Evolutionary conservation across 345 rosid species (phyloP).

Genomic region (Dipteronia dyeriana): DNA sequence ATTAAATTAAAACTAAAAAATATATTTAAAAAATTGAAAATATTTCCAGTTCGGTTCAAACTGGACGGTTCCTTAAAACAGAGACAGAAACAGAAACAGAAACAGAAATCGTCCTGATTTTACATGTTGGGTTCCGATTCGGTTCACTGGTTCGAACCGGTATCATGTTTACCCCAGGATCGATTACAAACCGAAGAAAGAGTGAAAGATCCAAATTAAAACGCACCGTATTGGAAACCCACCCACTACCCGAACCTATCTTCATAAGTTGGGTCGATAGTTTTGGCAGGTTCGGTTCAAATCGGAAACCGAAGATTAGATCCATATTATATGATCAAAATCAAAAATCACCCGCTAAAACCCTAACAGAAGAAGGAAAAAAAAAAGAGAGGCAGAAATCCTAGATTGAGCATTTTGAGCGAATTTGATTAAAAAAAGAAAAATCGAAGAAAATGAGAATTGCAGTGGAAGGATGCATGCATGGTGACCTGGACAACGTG

Average conservation of each 20-base stretch:
- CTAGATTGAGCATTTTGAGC: not conserved
- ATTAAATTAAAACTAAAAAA: too few species aligned
- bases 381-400: conserved; percentile 1
- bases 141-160: too few species aligned
- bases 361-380: not conserved
- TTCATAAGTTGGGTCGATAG: not conserved
- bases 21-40: too few species aligned
- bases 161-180: too few species aligned
- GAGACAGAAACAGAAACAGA: too few species aligned
- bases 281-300: not conserved
- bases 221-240: too few species aligned
- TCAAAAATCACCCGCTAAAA: not conserved
- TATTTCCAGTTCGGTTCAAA: too few species aligned
- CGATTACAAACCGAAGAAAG: too few species aligned
- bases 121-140: too few species aligned
- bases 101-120: too few species aligned
- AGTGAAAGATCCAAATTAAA: too few species aligned
- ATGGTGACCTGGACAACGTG: conserved; percentile 88
- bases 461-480: conserved; percentile 98
- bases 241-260: not conserved
- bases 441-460: conserved; percentile 58
- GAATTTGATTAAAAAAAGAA: not conserved
- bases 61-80: too few species aligned
- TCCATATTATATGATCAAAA: not conserved
- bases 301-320: not conserved